Evolutionary conservation across 495 filamentous ascomycete species (phyloP), one percentile per base, ranked within the genome.

Genomic region (Neurospora sp.): DNA sequence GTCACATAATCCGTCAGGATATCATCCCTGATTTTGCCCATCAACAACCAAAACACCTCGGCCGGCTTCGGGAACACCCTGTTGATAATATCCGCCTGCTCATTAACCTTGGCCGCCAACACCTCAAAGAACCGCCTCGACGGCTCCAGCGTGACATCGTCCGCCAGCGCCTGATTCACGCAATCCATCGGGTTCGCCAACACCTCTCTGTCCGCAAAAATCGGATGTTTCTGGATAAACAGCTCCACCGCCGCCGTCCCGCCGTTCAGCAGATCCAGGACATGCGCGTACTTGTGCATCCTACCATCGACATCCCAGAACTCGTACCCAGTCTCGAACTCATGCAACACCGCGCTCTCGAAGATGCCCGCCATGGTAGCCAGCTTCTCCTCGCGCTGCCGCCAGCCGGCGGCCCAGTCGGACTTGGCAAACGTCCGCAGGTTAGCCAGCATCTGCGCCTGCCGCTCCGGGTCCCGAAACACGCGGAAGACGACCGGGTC

Each of bases 311-410:
- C 89, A 82, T 99, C 95, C 79, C 90, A 91, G n/a, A 89, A 89
- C 79, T 96, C 93, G 74, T 94, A 94, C 5, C 92, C 96, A 75
- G 92, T 92, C 79, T 97, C 92, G 77, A 98, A 98, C 81, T 98
- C 95, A 70, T 91, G 88, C 70, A 97, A 82, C 9, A 95, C 94
- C 4, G 94, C 93, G 72, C 90, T 94, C 81, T 98, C 94, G 77
- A 99, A 98, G 76, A 95, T 91, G 36, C 87, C 87, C 59, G 91
- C 86, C 84, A 96, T 93, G n/a, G 83, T 83, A 24, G 89, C 85
- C 37, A 99, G 82, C 75, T 90, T 90, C 71, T 90, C 88, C 73
- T 91, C 85, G 24, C 96, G 83, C 74, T 89, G 84, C 71, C 83
- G 79, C 88, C 91, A 96, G 7, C 92, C 94, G 71, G 90, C 82